A percentile compares a stretch with the other conserved stretches of the same genome.
Evolutionary conservation across 371 early-diverging fungal species (phyloP).

Genomic region (Nematocida major): DNA sequence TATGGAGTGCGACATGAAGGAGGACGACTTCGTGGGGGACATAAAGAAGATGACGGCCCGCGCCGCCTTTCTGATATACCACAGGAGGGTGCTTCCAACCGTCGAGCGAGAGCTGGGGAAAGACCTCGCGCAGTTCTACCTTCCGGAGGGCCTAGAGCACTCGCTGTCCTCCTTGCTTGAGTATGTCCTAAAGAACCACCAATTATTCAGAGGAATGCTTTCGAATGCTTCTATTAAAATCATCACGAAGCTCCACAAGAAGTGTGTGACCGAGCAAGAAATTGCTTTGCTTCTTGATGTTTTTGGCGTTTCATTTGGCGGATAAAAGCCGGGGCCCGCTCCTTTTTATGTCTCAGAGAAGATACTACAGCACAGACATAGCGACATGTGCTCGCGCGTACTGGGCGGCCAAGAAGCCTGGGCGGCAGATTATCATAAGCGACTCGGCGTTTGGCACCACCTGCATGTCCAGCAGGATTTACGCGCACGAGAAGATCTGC

Average conservation of each 20-base stretch:
- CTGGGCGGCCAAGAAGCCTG: not conserved
- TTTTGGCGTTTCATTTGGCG: slow-evolving; percentile 9
- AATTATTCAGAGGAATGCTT: not conserved
- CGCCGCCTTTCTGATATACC: slow-evolving; percentile 7
- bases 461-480: not conserved
- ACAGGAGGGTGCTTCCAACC: not conserved
- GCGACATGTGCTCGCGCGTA: not conserved
- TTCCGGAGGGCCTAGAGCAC: not conserved
- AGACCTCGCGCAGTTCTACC: not conserved
- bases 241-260: not conserved
- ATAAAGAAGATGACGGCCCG: not conserved
- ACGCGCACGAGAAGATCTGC: not conserved
- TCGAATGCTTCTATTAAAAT: slow-evolving; percentile 1
- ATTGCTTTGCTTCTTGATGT: not conserved
- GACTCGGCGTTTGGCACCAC: slow-evolving; percentile 6
- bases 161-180: slow-evolving; percentile 9
- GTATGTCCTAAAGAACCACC: slow-evolving; percentile 35
- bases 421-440: not conserved
- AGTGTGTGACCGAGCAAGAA: not conserved
- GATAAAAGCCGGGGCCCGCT: too few relatives aligned
- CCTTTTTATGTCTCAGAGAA: too few relatives aligned
- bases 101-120: slow-evolving; percentile 12
- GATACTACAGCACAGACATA: not conserved
- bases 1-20: slow-evolving; percentile 37
- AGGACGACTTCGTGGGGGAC: not conserved